Conservation (phyloP, 441 rosid genomes). For the Euphorbia celastroides region DNA sequence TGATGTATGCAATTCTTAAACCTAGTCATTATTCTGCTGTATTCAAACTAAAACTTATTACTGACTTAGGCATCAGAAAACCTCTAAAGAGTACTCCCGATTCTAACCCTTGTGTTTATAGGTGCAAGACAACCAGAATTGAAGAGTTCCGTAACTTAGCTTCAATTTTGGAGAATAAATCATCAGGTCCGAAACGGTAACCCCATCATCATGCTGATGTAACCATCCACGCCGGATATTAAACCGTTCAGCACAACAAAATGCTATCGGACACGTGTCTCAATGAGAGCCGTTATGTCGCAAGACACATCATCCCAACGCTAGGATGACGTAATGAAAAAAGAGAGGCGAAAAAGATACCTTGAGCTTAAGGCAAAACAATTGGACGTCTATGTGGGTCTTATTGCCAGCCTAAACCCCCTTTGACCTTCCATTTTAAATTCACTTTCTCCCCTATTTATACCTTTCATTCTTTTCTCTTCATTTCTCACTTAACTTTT, state of each 20-base stretch:
- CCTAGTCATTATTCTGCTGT: no score
- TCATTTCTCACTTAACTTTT: slow-evolving; percentile 11
- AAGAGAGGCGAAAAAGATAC: neutral
- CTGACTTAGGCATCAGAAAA: no score
- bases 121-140: no score
- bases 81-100: no score
- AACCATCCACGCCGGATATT: neutral
- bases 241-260: neutral
- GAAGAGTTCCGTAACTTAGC: no score
- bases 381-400: slow-evolving; percentile 26
- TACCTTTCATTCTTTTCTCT: slow-evolving; percentile 12
- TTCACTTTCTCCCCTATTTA: slow-evolving; percentile 14
- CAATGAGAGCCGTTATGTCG: slow-evolving; percentile 14
- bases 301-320: slow-evolving; percentile 36
- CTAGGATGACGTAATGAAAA: slow-evolving; percentile 31
- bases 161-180: no score
- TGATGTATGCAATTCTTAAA: no score
- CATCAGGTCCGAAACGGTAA: neutral
- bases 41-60: no score
- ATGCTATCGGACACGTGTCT: slow-evolving; percentile 18
- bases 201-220: neutral
- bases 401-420: slow-evolving; percentile 34
- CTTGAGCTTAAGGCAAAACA: slow-evolving; percentile 21
- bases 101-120: no score
- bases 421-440: slow-evolving; percentile 36